Evolutionary conservation across 2,329 filamentous ascomycete genomes (phyloP).

Genomic region (Conoideocrella luteorostrata): DNA sequence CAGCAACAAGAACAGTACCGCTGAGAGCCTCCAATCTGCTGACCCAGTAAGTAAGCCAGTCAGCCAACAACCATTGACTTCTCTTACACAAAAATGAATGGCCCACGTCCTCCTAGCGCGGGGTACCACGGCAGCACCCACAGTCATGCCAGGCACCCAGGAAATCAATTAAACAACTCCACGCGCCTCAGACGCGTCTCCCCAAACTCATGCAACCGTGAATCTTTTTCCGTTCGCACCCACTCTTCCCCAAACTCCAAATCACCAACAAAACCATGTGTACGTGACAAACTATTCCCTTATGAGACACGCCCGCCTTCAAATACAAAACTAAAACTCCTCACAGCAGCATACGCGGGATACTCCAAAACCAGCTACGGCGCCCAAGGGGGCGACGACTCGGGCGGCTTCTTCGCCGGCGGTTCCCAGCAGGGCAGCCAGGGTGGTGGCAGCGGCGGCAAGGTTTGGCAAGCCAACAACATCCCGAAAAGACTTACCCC

Average conservation of each 20-base stretch:
- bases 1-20: no score
- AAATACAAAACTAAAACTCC: slow-evolving; percentile 8
- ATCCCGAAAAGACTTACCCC: no score
- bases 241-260: no score
- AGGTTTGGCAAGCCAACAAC: no score
- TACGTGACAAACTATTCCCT: slow-evolving; percentile 15
- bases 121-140: no score
- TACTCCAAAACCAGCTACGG: slow-evolving; percentile 43
- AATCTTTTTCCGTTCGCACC: slow-evolving; percentile 3
- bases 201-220: slow-evolving; percentile 3
- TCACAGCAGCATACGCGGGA: slow-evolving; percentile 42
- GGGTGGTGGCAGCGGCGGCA: slow-evolving; percentile 40
- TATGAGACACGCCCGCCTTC: no score
- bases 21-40: no score
- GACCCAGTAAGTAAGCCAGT: no score
- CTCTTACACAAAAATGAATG: no score
- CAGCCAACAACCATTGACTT: no score
- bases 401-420: slow-evolving; percentile 54
- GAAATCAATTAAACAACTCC: slow-evolving; percentile 10
- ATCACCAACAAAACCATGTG: slow-evolving; percentile 32
- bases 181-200: slow-evolving; percentile 14
- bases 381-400: slow-evolving; percentile 51
- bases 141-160: no score
- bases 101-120: no score
- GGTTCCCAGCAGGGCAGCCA: slow-evolving; percentile 56